These are phyloP conservation scores for Stenocarpella maydis DNA, from an alignment of 2,329 filamentous ascomycete genomes.

Conservation along the genomic window DNA sequence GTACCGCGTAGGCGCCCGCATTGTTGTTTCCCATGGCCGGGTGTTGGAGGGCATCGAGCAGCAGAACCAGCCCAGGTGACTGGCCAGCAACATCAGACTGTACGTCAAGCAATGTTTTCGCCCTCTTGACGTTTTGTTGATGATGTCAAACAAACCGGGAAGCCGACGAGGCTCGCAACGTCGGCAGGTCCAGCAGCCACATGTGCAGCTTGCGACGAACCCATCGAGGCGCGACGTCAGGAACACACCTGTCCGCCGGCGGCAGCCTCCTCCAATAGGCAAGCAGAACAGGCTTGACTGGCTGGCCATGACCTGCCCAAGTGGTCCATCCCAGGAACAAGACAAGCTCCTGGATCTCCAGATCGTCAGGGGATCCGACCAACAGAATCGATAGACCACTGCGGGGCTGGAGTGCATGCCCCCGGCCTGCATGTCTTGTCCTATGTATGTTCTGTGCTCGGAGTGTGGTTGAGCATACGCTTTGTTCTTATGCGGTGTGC, in stretches of 20 bases:
- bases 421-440: slow-evolving; percentile 8
- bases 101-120: slow-evolving; percentile 19
- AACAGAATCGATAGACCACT: background rate
- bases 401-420: background rate
- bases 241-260: background rate
- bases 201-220: slow-evolving; percentile 12
- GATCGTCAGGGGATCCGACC: slow-evolving; percentile 23
- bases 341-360: slow-evolving; percentile 18
- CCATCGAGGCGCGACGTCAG: slow-evolving; percentile 5
- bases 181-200: background rate
- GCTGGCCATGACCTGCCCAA: slow-evolving; percentile 9
- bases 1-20: slow-evolving; percentile 17
- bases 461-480: background rate
- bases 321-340: background rate
- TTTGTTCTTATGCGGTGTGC: slow-evolving; percentile 10
- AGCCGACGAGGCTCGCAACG: background rate
- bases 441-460: background rate
- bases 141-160: slow-evolving; percentile 21
- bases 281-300: slow-evolving; percentile 11
- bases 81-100: slow-evolving; percentile 13
- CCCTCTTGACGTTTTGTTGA: slow-evolving; percentile 17
- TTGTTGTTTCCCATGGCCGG: slow-evolving; percentile 4
- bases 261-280: slow-evolving; percentile 9
- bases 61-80: background rate
- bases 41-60: slow-evolving; percentile 10